Evolutionary conservation across 2,329 filamentous ascomycete species (phyloP).

Genomic region (Fusarium sp.): DNA sequence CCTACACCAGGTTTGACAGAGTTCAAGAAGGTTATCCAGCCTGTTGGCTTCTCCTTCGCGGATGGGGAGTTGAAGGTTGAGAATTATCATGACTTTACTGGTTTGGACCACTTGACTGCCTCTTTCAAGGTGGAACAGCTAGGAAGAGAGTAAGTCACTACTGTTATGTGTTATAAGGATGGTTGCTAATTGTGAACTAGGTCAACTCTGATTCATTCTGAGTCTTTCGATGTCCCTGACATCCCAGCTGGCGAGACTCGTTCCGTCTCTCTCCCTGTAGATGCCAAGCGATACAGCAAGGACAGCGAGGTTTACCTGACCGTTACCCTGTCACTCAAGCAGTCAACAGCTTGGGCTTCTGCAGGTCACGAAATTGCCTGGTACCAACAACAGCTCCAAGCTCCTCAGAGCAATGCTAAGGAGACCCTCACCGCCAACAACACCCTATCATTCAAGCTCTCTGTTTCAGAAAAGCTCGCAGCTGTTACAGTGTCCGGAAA

Average conservation of each 20-base stretch:
- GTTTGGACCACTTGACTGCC: constrained; percentile 58
- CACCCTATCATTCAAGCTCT: constrained; percentile 41
- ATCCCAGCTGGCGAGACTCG: constrained; percentile 56
- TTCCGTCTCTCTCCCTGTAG: constrained; percentile 52
- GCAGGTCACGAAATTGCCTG: constrained; percentile 68
- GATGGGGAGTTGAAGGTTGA: constrained; percentile 56
- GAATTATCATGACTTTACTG: constrained; percentile 65
- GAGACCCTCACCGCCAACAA: not conserved
- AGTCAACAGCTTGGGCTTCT: constrained; percentile 64
- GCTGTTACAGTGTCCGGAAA: constrained; percentile 34
- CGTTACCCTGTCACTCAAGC: constrained; percentile 59
- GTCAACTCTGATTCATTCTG: constrained; percentile 49
- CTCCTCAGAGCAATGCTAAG: not conserved
- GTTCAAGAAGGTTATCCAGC: constrained; percentile 69
- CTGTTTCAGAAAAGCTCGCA: constrained; percentile 29
- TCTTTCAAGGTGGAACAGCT: constrained; percentile 61
- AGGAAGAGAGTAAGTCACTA: constrained; percentile 54
- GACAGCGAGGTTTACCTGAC: constrained; percentile 60
- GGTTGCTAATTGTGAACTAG: constrained; percentile 20
- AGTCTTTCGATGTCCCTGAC: constrained; percentile 57
- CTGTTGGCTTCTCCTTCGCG: constrained; percentile 59
- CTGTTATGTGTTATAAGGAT: rapidly evolving
- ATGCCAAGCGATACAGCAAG: constrained; percentile 47
- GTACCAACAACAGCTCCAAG: constrained; percentile 60
- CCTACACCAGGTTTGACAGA: constrained; percentile 70